Base-by-base conservation (phyloP, 805 yeast genomes). In the Metschnikowia proteae region DNA sequence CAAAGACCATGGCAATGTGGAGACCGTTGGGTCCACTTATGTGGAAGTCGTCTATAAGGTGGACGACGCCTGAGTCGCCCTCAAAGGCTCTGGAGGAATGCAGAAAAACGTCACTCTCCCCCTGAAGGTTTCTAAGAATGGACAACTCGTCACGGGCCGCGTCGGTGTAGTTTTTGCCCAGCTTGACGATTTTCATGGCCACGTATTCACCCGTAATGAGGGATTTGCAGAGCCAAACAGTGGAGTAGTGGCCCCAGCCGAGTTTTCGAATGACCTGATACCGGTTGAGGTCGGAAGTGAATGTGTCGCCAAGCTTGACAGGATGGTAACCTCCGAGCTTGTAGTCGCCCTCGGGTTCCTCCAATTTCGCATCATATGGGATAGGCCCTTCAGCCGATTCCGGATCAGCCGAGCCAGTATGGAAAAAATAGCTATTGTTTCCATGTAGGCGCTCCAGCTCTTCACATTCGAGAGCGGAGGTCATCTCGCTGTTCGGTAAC, bases 221-320 rank as follows among this genome's bases (percentile, higher is more conserved):
- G 96, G 53, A 49, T 17, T 27, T 39, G 17, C 56, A 51, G 32
- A 58, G 57, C 61, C 61, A 58, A 27, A 58, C 61, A 26, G 61
- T 94, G 27, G 96, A 85, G 63, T 94, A 94, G 68, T 94, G 97
- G 32, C 99, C 99, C 99, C 99, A 94, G 0, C 99, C 99, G 3
- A 94, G 73, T 63, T 94, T 94, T 52, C 98, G 80, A 29, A 88
- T 91, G 43, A 94, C 68, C 1, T 83, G 75, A 64, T 94, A 94
- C 50, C 87, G 80, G 17, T 82, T 81, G 34, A 40, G 29, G 33
- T 49, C 55, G 48, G 86, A 74, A 58, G 88, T 86, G 66, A 85
- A 92, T 23, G 68, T 68, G 64, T 95, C 99, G 5, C 98, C 98
- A 43, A 89, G 82, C 55, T 69, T 82, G 9, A 95, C 94, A 0